Percentiles rank a stretch among this genome's conserved stretches.
phyloP scores from a whole-genome alignment of 2,329 filamentous ascomycete species.

The Diaporthe citrichinensis region DNA sequence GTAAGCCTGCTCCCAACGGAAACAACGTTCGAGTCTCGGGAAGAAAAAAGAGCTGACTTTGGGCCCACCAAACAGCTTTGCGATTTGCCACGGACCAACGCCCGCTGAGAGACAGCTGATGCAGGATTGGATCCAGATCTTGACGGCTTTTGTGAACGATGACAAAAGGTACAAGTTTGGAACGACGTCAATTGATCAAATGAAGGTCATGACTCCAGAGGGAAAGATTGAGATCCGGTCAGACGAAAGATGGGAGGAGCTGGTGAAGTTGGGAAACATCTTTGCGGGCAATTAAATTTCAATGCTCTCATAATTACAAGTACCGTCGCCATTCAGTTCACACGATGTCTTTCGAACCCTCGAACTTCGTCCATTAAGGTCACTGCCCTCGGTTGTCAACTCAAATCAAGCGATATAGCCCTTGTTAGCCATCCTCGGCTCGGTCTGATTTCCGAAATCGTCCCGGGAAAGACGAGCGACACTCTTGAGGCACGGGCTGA shows the following conservation, averaged over 20 bases:
- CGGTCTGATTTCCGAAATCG: not conserved
- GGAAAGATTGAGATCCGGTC: slow-evolving; percentile 51
- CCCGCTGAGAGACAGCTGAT: slow-evolving; percentile 52
- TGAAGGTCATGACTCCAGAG: slow-evolving; percentile 53
- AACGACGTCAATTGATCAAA: slow-evolving; percentile 51
- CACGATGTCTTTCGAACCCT: no score
- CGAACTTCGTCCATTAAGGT: no score
- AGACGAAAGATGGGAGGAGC: slow-evolving; percentile 54
- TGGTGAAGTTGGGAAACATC: slow-evolving; percentile 48
- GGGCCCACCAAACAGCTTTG: slow-evolving; percentile 47
- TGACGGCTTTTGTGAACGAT: slow-evolving; percentile 55
- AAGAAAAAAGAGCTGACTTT: slow-evolving; percentile 8
- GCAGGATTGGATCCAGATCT: slow-evolving; percentile 54
- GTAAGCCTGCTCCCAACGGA: slow-evolving; percentile 46
- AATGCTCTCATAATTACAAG: no score
- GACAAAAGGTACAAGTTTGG: slow-evolving; percentile 51
- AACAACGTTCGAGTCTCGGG: not conserved
- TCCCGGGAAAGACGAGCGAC: not conserved
- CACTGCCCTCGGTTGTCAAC: not conserved
- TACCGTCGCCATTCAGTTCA: no score
- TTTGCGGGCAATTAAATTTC: slow-evolving; percentile 43
- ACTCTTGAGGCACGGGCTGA: not conserved
- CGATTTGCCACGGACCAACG: slow-evolving; percentile 56
- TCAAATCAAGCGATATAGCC: not conserved
- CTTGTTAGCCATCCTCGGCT: not conserved